Evolutionary conservation across 805 yeast genomes (phyloP), one percentile per base, ranked within the genome.

Genomic region (Yamadazyma sp.): DNA sequence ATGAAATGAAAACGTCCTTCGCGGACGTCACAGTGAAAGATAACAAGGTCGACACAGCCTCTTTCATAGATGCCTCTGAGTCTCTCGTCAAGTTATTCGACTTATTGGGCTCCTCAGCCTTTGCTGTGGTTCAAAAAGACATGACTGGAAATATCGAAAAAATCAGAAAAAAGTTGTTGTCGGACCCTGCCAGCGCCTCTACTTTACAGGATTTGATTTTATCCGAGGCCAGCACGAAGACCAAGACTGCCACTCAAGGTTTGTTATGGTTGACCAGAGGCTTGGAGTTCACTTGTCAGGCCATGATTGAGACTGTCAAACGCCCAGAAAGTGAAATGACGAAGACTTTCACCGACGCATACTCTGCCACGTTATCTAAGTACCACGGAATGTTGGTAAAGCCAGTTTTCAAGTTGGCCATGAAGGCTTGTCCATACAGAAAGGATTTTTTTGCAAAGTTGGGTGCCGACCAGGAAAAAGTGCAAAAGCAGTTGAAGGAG

Each of bases 351-450:
- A 85, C 89, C 37, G 84, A 81, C 52, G 84, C 95, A n/a, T 88
- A 88, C 68, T 55, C 72, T 45, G 84, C 82, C 65, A 88, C 96
- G 4, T 74, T 88, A 57, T 74, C 83, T 42, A 80, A 88, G 62
- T 82, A 79, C 65, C 96, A 88, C 67, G 80, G 82, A 37, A 77
- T 88, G 75, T 69, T 88, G 53, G 73, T 88, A 45, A 84, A 82
- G 55, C 95, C 95, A 18, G 79, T 89, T 37, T 88, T 88, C 77
- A 86, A 86, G 66, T 73, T 89, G 59, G 96, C 96, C 33, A 89
- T 88, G 96, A 85, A 84, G 62, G 95, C 95, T 2, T 86, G 95
- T 62, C 96, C 96, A 9, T 89, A 86, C 65, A 78, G 95, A 69
- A 79, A 77, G 59, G 95, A 80, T 55, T 85, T 88, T 57, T 88